These are phyloP conservation scores for Iris macrosiphon DNA, from an alignment of 106 monocot genomes.

Conservation along the genomic window DNA sequence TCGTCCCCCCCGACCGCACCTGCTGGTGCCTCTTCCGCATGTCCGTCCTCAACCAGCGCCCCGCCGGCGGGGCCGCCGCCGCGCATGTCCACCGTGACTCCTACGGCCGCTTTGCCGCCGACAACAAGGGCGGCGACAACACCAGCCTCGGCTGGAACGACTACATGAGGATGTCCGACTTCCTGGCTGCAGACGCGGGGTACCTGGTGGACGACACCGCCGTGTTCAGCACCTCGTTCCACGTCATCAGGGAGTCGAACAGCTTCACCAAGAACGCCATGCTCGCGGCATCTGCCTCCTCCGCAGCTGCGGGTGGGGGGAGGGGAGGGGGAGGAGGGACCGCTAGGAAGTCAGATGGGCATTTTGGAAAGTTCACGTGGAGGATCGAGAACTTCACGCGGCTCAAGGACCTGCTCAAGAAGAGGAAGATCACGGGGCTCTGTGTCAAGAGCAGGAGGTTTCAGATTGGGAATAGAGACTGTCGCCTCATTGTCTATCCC, in stretches of 20 bases:
- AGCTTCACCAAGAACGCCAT: constrained; percentile 60
- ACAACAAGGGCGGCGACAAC: constrained; percentile 73
- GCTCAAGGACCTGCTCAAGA: constrained; percentile 93
- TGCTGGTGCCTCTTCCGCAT: constrained; percentile 96
- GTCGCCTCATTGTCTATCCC: constrained; percentile 94
- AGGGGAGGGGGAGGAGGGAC: constrained; percentile 32
- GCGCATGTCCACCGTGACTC: constrained; percentile 73
- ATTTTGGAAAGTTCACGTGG: constrained; percentile 92
- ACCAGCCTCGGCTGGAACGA: constrained; percentile 96
- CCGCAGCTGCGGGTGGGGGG: background rate
- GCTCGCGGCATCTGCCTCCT: no score
- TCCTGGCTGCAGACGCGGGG: constrained; percentile 43
- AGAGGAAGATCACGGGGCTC: constrained; percentile 89
- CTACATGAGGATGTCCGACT: constrained; percentile 78
- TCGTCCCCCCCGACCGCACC: constrained; percentile 50
- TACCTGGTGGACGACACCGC: constrained; percentile 65
- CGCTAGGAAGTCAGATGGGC: constrained; percentile 72
- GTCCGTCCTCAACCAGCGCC: constrained; percentile 70
- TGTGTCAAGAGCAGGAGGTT: constrained; percentile 94
- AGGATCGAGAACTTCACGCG: constrained; percentile 92
- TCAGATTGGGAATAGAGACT: constrained; percentile 91
- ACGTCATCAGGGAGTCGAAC: constrained; percentile 85
- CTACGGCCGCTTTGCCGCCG: constrained; percentile 83
- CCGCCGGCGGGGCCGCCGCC: no score
- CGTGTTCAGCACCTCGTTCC: constrained; percentile 75